Evolutionary conservation across 2,329 filamentous ascomycete species (phyloP), one percentile per base, ranked within the genome.

Genomic region (Calonectria naviculata): DNA sequence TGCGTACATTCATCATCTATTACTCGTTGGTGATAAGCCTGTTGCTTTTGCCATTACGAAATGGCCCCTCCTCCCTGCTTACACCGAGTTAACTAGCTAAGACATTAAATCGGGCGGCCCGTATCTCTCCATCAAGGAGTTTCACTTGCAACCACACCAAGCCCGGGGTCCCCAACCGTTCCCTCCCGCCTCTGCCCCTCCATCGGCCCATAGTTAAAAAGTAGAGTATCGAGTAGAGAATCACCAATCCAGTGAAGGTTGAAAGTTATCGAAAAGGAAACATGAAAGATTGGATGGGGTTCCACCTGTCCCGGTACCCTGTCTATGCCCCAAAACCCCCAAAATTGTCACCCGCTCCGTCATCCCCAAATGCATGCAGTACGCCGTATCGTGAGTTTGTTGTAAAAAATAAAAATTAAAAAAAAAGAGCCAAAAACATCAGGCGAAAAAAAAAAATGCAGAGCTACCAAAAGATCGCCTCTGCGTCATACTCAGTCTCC

Each of bases 61-160:
- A 38, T 58, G 52, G 21, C 31, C 31, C 49, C n/a, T 46, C 21
- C 34, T 38, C 21, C 52, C 52, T 58, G 52, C 52, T 38, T 58
- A 38, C 21, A 38, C 31, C 52, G n/a, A 38, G 34, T 52, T 52
- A 38, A 58, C 52, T 58, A 58, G 52, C 52, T 26, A 58, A 58
- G 52, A 58, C 52, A 41, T 58, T 58, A 58, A 58, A 58, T 38
- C 34, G n/a, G 52, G 31, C 52, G 52, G 52, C 52, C 52, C 52
- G 52, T 58, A 58, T 58, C 26, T 42, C 62, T 26, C 62, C 34
- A 8, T 65, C 31, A 42, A 42, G 46, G 52, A 60, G 52, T 58
- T 58, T 58, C 52, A 58, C 36, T 58, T 28, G 31, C 31, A 34
- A 7, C 52, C 31, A 58, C 52, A 58, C 44, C 21, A 47, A 31